phyloP scores from a whole-genome alignment of 163 green algal genomes.

The Scenedesmus sp. region DNA sequence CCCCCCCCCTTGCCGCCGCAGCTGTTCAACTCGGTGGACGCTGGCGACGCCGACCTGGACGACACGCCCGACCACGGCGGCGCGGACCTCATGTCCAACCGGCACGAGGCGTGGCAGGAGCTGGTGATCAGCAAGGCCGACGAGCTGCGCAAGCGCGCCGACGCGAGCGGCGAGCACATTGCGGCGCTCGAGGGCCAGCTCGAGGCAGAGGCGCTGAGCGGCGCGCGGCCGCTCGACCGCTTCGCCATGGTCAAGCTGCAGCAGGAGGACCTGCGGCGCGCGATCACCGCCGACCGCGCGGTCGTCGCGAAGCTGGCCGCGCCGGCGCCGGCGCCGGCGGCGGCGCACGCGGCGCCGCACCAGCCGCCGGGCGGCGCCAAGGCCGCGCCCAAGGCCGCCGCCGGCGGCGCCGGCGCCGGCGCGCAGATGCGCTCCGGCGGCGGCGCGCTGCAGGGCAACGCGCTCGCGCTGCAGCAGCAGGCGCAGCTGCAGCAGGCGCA shows the following conservation, averaged over 20 bases:
- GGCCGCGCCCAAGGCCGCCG: too few relatives aligned
- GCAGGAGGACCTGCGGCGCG: constrained; percentile 25
- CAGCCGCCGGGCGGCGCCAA: too few relatives aligned
- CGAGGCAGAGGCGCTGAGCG: constrained; percentile 2
- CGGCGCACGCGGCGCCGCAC: background rate
- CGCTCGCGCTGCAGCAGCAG: too few relatives aligned
- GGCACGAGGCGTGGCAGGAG: constrained; percentile 39
- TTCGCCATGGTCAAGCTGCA: constrained; percentile 32
- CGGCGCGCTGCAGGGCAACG: too few relatives aligned
- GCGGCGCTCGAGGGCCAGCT: constrained; percentile 13
- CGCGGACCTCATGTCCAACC: constrained; percentile 24
- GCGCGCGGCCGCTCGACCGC: background rate
- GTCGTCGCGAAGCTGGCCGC: background rate
- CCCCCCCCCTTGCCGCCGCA: too few relatives aligned
- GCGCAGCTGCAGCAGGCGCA: background rate
- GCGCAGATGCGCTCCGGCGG: too few relatives aligned
- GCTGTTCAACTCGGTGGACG: constrained; percentile 30
- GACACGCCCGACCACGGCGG: constrained; percentile 35
- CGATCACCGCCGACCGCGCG: constrained; percentile 12
- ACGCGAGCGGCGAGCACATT: constrained; percentile 1
- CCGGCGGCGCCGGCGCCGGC: too few relatives aligned
- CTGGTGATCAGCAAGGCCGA: constrained; percentile 30
- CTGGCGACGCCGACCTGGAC: constrained; percentile 23
- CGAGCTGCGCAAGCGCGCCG: constrained; percentile 27
- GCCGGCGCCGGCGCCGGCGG: background rate